These are phyloP conservation scores for Epichloe bromicola DNA, from an alignment of 2,329 filamentous ascomycete species.

Conservation along the genomic window DNA sequence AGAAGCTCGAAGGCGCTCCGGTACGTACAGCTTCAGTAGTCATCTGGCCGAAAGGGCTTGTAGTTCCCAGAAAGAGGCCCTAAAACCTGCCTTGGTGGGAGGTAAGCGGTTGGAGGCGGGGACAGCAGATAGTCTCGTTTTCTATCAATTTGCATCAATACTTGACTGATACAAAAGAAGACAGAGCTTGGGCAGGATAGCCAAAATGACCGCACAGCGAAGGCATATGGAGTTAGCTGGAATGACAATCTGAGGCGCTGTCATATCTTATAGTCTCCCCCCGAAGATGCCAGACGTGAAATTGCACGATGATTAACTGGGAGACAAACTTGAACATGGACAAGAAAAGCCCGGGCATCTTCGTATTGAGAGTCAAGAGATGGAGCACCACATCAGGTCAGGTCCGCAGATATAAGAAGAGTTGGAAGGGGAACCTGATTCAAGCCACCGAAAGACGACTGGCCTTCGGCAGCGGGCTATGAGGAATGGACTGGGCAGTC, in stretches of 20 bases:
- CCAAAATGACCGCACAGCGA: not conserved
- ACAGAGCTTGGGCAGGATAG: not conserved
- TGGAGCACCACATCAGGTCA: not conserved
- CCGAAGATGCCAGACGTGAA: not conserved
- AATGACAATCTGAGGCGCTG: not conserved
- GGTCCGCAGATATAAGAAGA: not conserved
- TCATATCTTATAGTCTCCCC: not conserved
- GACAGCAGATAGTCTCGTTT: not conserved
- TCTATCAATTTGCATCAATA: not conserved
- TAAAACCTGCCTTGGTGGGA: not conserved
- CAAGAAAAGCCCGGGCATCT: not conserved
- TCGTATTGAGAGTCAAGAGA: not conserved
- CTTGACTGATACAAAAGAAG: not conserved
- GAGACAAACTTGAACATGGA: not conserved
- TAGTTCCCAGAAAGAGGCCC: not conserved
- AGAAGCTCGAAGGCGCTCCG: not conserved
- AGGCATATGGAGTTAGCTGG: not conserved
- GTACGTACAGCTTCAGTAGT: conserved; percentile 12
- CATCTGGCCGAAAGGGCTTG: conserved; percentile 8
- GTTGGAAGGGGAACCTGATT: not conserved
- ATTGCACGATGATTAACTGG: not conserved
- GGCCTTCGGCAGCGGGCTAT: not conserved
- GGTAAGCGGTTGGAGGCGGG: conserved; percentile 2
- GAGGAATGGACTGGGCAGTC: not conserved
- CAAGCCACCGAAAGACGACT: conserved; percentile 1